Base-by-base conservation (phyloP, 164 flowering plant species). In the Protea cynaroides region DNA sequence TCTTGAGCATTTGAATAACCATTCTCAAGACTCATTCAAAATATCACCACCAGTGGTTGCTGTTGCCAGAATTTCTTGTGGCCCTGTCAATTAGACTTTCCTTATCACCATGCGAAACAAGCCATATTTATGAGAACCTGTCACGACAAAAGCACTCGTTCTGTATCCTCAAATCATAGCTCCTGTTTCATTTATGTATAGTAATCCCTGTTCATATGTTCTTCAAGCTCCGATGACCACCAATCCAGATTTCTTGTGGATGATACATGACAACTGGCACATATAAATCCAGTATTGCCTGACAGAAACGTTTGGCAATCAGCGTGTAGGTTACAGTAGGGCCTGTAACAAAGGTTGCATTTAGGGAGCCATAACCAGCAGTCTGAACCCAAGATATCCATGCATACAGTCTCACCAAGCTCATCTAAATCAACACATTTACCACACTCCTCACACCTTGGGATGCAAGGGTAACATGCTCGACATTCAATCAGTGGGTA, bases 311-410 rank as follows among this genome's bases (percentile, higher is more conserved):
- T 7, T 4, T 7, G 38, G 14, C 9, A 59, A 61, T 68, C 25
- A 43, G 64, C 68, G 70, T 84, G 88, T 19, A 50, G 64, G 8
- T 44, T 77, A 40, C 98, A 90, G 15, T 80, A 83, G 0, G 96
- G 82, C 72, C 75, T 84, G 67, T 88, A 86, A 57, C 96, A 92
- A 36, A 79, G 65, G 50, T 63, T 71, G 65, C 96, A 92, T 69
- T 92, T 90, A 1, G 93, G 88, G 15, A 83, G 84, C 53, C 57
- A 54, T 65, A 87, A 74, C 96, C 96, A 90, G 58, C 98, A 92
- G 15, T 74, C 74, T 8, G 57, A 65, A 52, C 98, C 90, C 72
- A 88, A 29, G 2, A 54, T 21, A 58, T 90, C 92, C 12, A 49
- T 64, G 65, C 98, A 90, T 10, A 64, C 71, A 18, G 83, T 71